Evolutionary conservation across 768 basidiomycete species (phyloP).

Genomic region (Russula emetica): DNA sequence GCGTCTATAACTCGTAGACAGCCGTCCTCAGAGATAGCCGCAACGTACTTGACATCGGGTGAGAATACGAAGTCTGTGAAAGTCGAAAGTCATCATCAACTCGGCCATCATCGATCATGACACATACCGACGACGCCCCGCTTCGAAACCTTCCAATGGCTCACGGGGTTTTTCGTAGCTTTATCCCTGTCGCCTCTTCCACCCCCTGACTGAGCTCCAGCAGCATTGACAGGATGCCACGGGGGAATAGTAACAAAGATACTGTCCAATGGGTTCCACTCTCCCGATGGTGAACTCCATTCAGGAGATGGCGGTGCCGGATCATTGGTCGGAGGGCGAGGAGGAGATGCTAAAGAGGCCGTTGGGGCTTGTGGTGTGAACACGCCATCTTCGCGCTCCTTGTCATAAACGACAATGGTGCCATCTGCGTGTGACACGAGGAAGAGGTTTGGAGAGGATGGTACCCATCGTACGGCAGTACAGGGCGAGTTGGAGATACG

Average conservation of each 20-base stretch:
- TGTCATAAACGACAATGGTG: constrained; percentile 85
- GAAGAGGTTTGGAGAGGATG: constrained; percentile 73
- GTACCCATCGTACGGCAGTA: constrained; percentile 90
- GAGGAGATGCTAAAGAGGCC: constrained; percentile 29
- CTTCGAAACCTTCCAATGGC: constrained; percentile 79
- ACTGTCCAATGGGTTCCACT: constrained; percentile 74
- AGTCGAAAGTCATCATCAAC: constrained; percentile 8
- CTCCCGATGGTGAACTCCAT: constrained; percentile 37
- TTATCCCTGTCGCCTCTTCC: constrained; percentile 54
- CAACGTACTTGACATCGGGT: constrained; percentile 87
- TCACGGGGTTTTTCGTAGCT: constrained; percentile 78
- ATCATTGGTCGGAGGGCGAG: constrained; percentile 30
- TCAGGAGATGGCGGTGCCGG: constrained; percentile 29
- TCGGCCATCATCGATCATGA: not conserved
- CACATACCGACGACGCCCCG: constrained; percentile 66
- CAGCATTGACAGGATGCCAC: constrained; percentile 69
- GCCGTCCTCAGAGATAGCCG: constrained; percentile 89
- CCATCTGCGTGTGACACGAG: constrained; percentile 87
- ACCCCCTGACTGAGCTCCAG: constrained; percentile 34
- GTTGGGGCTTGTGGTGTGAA: constrained; percentile 62
- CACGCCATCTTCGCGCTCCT: constrained; percentile 80
- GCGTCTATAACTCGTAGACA: constrained; percentile 88
- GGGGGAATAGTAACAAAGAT: constrained; percentile 80
- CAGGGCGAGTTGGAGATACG: constrained; percentile 76
- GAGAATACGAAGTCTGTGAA: constrained; percentile 82